Evolutionary conservation across 768 basidiomycete genomes (phyloP), one percentile per base, ranked within the genome.

Genomic region (Leucosporidium creatinivorum): DNA sequence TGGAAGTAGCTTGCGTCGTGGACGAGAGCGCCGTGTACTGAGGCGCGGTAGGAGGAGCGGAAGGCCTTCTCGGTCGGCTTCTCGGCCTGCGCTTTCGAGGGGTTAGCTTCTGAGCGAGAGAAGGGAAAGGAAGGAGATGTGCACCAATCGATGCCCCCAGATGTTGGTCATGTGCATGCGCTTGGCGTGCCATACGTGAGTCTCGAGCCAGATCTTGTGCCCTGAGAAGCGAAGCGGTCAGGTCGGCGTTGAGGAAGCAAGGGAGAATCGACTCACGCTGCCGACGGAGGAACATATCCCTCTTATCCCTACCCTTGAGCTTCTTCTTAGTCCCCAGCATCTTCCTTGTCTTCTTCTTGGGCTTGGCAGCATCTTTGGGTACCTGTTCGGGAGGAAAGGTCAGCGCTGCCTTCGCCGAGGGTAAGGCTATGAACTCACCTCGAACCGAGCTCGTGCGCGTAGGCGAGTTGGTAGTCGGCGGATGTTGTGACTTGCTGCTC

Each of bases 181-280:
- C 78, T 97, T 98, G 1, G 93, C 89, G 74, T 97, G 94, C 91
- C 93, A 98, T 25, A 98, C 79, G 77, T 99, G 96, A 8, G 93
- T 94, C 76, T 94, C 91, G 0, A 99, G 84, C 94, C 94, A 98
- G 18, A 83, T 80, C 77, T 97, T 97, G 70, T 89, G 83, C 36
- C 81, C 93, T 96, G 70, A 10, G 50, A 51, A 10, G 33, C 13
- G 10, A n/a, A 19, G 19, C 31, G 4, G 31, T 19, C 1, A 4
- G 52, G 0, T 10, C 18, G 28, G 21, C 19, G n/a, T 1, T 17
- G 15, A 18, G 23, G 26, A 39, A 28, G 23, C 31, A 25, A 9
- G 13, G 58, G 31, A 4, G 1, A 54, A 6, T 48, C 18, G 57
- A 62, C 79, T 70, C 70, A 94, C 94, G 79, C 78, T 96, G 93